A percentile compares a stretch with the other conserved stretches of the same genome.
phyloP scores from a whole-genome alignment of 805 yeast species.

The Saccharomycopsis lassenensis region DNA sequence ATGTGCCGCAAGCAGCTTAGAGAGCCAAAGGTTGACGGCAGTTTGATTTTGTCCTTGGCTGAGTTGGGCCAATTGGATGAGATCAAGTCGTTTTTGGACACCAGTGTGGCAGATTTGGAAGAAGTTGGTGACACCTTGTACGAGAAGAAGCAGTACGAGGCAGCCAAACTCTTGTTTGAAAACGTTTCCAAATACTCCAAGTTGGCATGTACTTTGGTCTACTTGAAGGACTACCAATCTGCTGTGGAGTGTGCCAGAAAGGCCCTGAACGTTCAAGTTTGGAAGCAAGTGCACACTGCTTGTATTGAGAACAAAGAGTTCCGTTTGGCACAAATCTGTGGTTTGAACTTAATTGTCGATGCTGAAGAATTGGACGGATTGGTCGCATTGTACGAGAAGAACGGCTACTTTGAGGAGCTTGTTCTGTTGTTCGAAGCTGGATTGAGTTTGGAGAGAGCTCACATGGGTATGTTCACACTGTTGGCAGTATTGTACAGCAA shows the following conservation, averaged over 20 bases:
- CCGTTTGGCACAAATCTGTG: conserved; percentile 96
- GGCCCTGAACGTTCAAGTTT: conserved; percentile 84
- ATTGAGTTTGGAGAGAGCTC: conserved; percentile 93
- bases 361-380: conserved; percentile 94
- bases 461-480: conserved; percentile 99
- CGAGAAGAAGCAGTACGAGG: conserved; percentile 72
- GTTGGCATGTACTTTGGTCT: conserved; percentile 92
- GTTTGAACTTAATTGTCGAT: conserved; percentile 90
- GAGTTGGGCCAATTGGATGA: conserved; percentile 63
- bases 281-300: conserved; percentile 97
- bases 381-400: conserved; percentile 74
- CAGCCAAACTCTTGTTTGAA: conserved; percentile 81
- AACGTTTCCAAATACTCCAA: conserved; percentile 90
- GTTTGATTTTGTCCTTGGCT: conserved; percentile 81
- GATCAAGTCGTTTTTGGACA: conserved; percentile 74
- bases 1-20: conserved; percentile 90
- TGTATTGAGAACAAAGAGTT: conserved; percentile 93
- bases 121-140: conserved; percentile 85
- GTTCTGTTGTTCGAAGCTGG: conserved; percentile 93
- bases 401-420: conserved; percentile 86
- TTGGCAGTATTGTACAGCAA: conserved; percentile 84
- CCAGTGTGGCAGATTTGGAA: conserved; percentile 91
- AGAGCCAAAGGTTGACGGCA: conserved; percentile 90
- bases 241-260: conserved; percentile 99
- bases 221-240: conserved; percentile 81